phyloP scores from a whole-genome alignment of 2,329 filamentous ascomycete genomes.

The Pseudopyrenochaeta lycopersici region DNA sequence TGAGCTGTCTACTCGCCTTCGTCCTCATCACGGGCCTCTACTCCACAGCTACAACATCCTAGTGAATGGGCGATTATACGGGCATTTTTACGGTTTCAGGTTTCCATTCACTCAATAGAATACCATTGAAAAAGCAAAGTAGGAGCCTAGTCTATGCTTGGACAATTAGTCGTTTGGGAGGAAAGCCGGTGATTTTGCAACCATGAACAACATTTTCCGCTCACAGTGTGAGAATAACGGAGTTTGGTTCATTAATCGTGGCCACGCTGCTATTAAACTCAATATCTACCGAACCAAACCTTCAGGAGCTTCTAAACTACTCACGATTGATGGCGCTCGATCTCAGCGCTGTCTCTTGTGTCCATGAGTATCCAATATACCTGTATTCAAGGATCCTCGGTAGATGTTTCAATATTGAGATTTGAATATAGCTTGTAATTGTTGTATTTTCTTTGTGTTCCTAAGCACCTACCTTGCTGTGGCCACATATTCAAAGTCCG shows the following conservation, averaged over 20 bases:
- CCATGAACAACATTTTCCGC: constrained; percentile 16
- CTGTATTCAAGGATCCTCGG: not conserved
- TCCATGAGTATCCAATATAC: not conserved
- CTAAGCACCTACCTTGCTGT: too few species aligned
- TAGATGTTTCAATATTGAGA: too few species aligned
- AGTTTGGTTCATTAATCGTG: not conserved
- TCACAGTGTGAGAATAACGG: constrained; percentile 16
- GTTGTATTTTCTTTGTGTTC: too few species aligned
- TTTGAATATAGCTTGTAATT: too few species aligned
- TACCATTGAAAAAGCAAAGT: constrained; percentile 12
- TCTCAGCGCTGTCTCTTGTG: not conserved
- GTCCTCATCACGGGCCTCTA: too few species aligned
- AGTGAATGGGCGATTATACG: too few species aligned
- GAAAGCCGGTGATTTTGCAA: constrained; percentile 27
- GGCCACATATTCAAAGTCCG: too few species aligned
- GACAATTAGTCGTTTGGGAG: constrained; percentile 22
- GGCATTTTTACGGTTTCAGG: too few species aligned
- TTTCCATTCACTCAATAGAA: too few species aligned
- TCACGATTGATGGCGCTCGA: constrained; percentile 1
- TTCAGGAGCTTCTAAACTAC: not conserved
- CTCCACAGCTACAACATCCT: too few species aligned
- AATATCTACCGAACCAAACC: not conserved
- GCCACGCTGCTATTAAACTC: not conserved
- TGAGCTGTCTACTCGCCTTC: too few species aligned
- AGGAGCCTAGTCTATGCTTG: constrained; percentile 26